Evolutionary conservation across 1,284 basidiomycete genomes (phyloP).

Genomic region (Microbotryum saponariae): DNA sequence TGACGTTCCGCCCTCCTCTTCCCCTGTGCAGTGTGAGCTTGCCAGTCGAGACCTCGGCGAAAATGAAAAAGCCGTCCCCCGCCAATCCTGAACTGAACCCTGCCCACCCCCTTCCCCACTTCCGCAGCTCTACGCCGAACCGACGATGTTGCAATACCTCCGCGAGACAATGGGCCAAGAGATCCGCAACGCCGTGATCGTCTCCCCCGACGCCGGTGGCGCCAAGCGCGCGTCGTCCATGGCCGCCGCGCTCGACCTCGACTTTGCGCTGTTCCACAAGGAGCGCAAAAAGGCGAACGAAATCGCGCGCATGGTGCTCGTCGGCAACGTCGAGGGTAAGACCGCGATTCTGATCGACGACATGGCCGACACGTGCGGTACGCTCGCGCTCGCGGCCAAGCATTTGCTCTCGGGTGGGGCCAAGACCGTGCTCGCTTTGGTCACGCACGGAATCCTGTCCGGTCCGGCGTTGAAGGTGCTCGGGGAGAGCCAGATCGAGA

Average conservation of each 20-base stretch:
- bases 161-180: constrained; percentile 79
- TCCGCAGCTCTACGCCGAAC: constrained; percentile 85
- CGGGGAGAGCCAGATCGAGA: constrained; percentile 56
- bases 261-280: constrained; percentile 99
- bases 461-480: constrained; percentile 52
- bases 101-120: neutral
- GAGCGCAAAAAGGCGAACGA: constrained; percentile 99
- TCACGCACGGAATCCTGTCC: constrained; percentile 94
- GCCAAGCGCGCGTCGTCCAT: constrained; percentile 97
- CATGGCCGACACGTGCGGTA: constrained; percentile 99
- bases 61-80: neutral
- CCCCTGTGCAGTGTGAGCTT: neutral
- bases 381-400: constrained; percentile 82
- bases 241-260: constrained; percentile 90
- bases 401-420: constrained; percentile 89
- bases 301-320: constrained; percentile 96
- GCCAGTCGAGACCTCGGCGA: no score
- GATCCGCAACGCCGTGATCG: constrained; percentile 71
- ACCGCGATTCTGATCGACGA: constrained; percentile 97
- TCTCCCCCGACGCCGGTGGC: constrained; percentile 96
- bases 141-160: constrained; percentile 91
- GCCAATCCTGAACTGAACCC: neutral
- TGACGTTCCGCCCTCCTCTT: neutral
- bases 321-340: constrained; percentile 89
- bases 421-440: constrained; percentile 76